phyloP scores from a whole-genome alignment of 495 filamentous ascomycete genomes.

The Neurospora sp. region DNA sequence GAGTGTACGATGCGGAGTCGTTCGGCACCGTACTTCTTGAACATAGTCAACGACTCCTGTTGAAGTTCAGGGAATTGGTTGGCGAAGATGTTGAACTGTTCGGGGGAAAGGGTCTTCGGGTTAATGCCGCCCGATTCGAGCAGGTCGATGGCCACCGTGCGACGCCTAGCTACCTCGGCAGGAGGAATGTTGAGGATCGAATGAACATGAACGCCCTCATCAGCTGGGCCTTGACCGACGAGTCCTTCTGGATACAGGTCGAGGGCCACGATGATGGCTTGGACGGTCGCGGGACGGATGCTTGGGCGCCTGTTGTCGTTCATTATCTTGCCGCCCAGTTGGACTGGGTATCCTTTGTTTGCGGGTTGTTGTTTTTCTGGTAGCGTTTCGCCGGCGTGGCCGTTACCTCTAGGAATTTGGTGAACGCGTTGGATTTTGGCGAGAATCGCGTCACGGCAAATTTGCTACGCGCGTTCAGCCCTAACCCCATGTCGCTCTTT shows the following conservation, averaged over 20 bases:
- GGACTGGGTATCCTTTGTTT: not conserved
- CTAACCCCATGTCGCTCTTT: not conserved
- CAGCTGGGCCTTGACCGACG: too few species aligned
- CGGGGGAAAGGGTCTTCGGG: conserved; percentile 29
- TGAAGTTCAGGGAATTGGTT: conserved; percentile 39
- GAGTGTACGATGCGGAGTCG: conserved; percentile 37
- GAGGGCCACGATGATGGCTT: conserved; percentile 18
- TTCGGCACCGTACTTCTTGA: conserved; percentile 35
- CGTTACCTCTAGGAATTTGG: too few species aligned
- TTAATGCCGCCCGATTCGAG: conserved; percentile 26
- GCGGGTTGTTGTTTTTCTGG: not conserved
- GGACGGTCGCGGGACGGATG: too few species aligned
- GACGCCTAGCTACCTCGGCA: too few species aligned
- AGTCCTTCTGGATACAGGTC: too few species aligned
- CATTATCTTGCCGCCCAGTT: not conserved
- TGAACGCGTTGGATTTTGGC: not conserved
- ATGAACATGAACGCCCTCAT: too few species aligned
- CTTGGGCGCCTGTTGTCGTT: not conserved
- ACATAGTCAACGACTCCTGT: conserved; percentile 33
- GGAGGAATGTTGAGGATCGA: too few species aligned
- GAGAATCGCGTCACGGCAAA: not conserved
- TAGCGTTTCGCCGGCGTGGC: too few species aligned
- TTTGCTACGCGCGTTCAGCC: not conserved
- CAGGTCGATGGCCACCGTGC: conserved; percentile 31
- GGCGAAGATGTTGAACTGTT: conserved; percentile 41